These are phyloP conservation scores for Thelonectria discophora DNA, from an alignment of 2,329 filamentous ascomycete genomes.

Conservation along the genomic window DNA sequence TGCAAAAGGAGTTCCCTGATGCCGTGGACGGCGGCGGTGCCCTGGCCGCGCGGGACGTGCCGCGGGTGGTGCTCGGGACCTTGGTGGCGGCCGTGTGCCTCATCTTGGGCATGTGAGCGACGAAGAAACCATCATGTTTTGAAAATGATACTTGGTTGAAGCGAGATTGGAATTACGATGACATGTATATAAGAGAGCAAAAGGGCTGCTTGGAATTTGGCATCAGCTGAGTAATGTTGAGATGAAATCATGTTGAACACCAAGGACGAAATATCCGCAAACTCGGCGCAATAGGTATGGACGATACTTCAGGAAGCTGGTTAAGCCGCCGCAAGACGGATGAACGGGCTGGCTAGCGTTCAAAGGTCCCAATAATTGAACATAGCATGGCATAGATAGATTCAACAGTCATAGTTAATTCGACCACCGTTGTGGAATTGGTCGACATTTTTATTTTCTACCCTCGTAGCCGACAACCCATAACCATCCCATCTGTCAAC, in stretches of 20 bases:
- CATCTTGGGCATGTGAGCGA: slow-evolving; percentile 9
- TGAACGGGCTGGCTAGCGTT: background rate
- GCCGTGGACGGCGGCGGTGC: slow-evolving; percentile 16
- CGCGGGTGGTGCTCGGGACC: slow-evolving; percentile 24
- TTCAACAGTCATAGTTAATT: background rate
- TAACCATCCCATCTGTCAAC: slow-evolving; percentile 9
- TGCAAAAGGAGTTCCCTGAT: slow-evolving; percentile 62
- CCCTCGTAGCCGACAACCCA: background rate
- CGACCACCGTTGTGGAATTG: background rate
- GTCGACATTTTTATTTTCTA: background rate
- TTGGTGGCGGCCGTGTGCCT: slow-evolving; percentile 16
- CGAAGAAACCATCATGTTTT: too few species aligned
- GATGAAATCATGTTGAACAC: slow-evolving; percentile 17
- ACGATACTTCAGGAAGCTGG: slow-evolving; percentile 8
- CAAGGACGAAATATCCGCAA: slow-evolving; percentile 8
- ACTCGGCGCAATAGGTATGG: slow-evolving; percentile 7
- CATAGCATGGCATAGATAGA: background rate
- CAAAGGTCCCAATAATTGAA: background rate
- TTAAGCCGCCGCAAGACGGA: background rate
- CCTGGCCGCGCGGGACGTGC: slow-evolving; percentile 8
- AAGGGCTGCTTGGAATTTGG: background rate
- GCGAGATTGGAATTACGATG: slow-evolving; percentile 15
- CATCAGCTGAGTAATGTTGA: slow-evolving; percentile 3
- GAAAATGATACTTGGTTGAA: slow-evolving; percentile 3
- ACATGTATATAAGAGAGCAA: background rate